Conservation (phyloP, 2,329 filamentous ascomycete species). For the Neonectria ditissima region DNA sequence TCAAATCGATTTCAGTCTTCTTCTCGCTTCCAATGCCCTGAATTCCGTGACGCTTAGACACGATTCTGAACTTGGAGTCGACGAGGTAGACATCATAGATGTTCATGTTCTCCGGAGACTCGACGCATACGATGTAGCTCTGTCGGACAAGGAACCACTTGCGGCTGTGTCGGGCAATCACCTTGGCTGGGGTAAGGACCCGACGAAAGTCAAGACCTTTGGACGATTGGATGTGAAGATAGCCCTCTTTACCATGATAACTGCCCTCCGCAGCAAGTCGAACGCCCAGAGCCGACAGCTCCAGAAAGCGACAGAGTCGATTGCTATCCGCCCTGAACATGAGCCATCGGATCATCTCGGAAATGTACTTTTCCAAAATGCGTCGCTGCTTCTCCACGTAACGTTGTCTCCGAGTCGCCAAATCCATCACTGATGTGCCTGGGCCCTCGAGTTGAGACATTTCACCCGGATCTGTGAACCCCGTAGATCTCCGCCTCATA, state of each 20-base stretch:
- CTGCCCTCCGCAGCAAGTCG: constrained; percentile 94
- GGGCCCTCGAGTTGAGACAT: constrained; percentile 54
- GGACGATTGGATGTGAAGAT: constrained; percentile 89
- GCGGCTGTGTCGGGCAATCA: constrained; percentile 85
- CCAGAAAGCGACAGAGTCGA: constrained; percentile 93
- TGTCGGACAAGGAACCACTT: constrained; percentile 99
- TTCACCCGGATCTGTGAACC: constrained; percentile 60
- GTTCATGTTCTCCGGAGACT: constrained; percentile 98
- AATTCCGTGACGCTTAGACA: constrained; percentile 74
- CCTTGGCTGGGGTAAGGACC: constrained; percentile 80
- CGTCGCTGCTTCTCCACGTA: constrained; percentile 87
- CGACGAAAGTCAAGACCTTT: constrained; percentile 89
- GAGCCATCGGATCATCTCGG: constrained; percentile 94
- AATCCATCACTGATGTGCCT: constrained; percentile 65
- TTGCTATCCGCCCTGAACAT: constrained; percentile 98
- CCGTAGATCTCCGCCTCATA: constrained; percentile 66
- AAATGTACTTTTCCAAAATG: constrained; percentile 89
- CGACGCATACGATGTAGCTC: constrained; percentile 98
- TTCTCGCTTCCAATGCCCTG: constrained; percentile 70
- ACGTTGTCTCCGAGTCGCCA: constrained; percentile 57
- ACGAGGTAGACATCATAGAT: constrained; percentile 99
- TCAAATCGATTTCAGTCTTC: constrained; percentile 59
- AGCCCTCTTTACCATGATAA: constrained; percentile 98
- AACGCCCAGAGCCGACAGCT: constrained; percentile 93
- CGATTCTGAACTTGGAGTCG: constrained; percentile 86